phyloP scores from a whole-genome alignment of 2,329 filamentous ascomycete genomes.

The Colletotrichum lupini region DNA sequence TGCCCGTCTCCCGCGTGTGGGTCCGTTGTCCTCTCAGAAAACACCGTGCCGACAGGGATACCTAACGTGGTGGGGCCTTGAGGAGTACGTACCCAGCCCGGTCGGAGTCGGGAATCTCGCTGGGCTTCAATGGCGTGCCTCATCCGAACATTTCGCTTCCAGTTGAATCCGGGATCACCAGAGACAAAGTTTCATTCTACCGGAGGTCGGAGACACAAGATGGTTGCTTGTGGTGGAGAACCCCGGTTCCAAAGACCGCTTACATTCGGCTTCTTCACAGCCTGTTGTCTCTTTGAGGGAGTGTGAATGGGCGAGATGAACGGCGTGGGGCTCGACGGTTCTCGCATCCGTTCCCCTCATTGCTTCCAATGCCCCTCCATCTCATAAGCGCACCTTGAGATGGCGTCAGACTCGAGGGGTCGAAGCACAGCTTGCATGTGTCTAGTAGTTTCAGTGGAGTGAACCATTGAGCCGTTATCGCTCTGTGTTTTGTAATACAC shows the following conservation, averaged over 20 bases:
- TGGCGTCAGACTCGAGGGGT: conserved; percentile 21
- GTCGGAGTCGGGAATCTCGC: background rate
- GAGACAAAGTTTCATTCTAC: background rate
- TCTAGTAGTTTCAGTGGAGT: conserved; percentile 23
- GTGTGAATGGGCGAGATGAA: background rate
- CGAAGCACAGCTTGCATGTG: conserved; percentile 25
- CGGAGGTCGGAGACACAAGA: background rate
- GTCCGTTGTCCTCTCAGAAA: conserved; percentile 27
- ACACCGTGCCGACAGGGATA: conserved; percentile 23
- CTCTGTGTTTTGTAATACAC: background rate
- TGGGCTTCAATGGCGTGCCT: conserved; percentile 14
- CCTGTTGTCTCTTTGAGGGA: background rate
- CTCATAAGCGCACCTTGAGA: conserved; percentile 19
- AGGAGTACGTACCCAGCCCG: background rate
- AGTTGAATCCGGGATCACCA: background rate
- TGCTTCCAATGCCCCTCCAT: conserved; percentile 1
- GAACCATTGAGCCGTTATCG: conserved; percentile 18
- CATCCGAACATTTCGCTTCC: background rate
- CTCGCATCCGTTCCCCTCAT: conserved; percentile 30
- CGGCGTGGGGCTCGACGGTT: conserved; percentile 5
- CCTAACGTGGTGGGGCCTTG: background rate
- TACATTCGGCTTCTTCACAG: background rate
- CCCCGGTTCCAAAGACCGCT: background rate
- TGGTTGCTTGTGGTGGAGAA: background rate
- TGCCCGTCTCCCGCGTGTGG: conserved; percentile 28